Conservation (phyloP, 345 rosid species). For the Salix caprea region DNA sequence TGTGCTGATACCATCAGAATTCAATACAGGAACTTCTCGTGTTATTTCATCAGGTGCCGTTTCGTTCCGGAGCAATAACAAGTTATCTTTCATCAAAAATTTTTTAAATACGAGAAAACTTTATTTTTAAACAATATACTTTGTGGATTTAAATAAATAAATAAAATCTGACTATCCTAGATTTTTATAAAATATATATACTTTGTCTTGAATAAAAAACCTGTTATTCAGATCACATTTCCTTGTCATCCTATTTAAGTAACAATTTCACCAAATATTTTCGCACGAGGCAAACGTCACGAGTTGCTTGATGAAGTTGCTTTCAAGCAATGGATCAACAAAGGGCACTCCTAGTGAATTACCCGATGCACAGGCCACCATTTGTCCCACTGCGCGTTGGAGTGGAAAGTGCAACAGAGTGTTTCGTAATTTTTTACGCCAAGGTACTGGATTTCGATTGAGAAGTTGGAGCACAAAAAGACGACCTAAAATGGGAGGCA, state of each 20-base stretch:
- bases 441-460: slow-evolving; percentile 50
- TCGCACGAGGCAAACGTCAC: slow-evolving; percentile 75
- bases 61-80: slow-evolving; percentile 39
- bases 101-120: no score
- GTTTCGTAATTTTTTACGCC: slow-evolving; percentile 63
- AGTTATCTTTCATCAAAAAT: slow-evolving; percentile 21
- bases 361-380: slow-evolving; percentile 75
- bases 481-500: slow-evolving; percentile 83
- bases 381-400: slow-evolving; percentile 51
- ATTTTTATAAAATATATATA: no score
- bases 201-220: rapidly evolving
- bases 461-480: slow-evolving; percentile 66
- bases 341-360: slow-evolving; percentile 67
- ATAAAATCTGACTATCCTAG: rapidly evolving
- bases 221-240: rapidly evolving
- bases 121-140: rapidly evolving
- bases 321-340: slow-evolving; percentile 68
- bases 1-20: slow-evolving; percentile 17
- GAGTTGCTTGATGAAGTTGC: slow-evolving; percentile 79
- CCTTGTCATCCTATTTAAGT: no score
- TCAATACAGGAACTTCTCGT: slow-evolving; percentile 41
- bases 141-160: rapidly evolving
- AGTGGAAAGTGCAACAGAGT: slow-evolving; percentile 66
- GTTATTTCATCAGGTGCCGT: slow-evolving; percentile 45
- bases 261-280: slow-evolving; percentile 30